These are phyloP conservation scores for Backusella sp. DNA, from an alignment of 192 early-diverging fungal species.

Conservation along the genomic window DNA sequence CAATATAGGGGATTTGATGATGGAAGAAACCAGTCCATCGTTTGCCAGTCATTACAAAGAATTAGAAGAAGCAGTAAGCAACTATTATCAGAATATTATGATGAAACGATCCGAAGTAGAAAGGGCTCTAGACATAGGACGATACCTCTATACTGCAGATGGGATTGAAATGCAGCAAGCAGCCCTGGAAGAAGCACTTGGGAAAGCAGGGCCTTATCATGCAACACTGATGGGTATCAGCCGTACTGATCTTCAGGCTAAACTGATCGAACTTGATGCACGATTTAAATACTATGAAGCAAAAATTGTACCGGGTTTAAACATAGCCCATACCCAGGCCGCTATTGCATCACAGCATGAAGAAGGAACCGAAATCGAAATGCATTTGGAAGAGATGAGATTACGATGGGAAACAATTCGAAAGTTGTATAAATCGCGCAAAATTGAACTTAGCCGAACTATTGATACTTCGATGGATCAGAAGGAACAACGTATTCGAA, in stretches of 20 bases:
- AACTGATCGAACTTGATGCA: conserved; percentile 39
- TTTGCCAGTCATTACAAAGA: conserved; percentile 34
- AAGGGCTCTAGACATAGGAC: conserved; percentile 26
- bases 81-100: conserved; percentile 24
- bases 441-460: not conserved
- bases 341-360: not conserved
- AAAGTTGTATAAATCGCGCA: not conserved
- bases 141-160: conserved; percentile 31
- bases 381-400: conserved; percentile 10
- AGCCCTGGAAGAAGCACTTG: conserved; percentile 37
- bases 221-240: conserved; percentile 12
- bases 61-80: conserved; percentile 27
- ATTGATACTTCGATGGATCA: conserved; percentile 13
- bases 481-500: conserved; percentile 13
- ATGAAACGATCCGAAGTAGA: conserved; percentile 31
- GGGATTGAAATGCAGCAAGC: conserved; percentile 35
- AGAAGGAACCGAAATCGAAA: not conserved
- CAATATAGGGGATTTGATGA: not conserved
- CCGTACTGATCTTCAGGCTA: conserved; percentile 35
- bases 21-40: conserved; percentile 8
- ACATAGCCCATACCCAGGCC: not conserved
- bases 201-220: conserved; percentile 16
- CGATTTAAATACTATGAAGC: conserved; percentile 38
- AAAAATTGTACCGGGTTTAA: not conserved
- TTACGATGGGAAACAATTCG: conserved; percentile 7